phyloP scores from a whole-genome alignment of 768 basidiomycete species.

The Cystofilobasidium bisporidii region DNA sequence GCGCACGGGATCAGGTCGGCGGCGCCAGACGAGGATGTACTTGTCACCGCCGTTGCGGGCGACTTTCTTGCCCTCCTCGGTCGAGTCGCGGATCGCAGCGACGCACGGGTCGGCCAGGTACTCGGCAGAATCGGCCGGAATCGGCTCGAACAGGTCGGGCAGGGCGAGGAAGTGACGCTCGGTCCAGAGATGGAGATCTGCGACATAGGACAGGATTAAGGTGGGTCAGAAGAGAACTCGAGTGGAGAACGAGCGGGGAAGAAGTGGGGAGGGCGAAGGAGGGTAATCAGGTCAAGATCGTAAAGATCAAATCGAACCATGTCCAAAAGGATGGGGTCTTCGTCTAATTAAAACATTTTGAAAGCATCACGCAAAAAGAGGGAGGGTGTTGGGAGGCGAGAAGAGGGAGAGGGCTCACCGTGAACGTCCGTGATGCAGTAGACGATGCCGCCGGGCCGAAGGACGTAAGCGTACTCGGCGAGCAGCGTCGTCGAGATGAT shows the following conservation, averaged over 20 bases:
- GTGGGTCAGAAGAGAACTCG: neutral
- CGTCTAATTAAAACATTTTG: constrained; percentile 13
- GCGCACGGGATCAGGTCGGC: constrained; percentile 17
- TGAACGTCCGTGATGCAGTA: constrained; percentile 97
- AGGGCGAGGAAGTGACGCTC: constrained; percentile 72
- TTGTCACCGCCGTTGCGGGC: constrained; percentile 83
- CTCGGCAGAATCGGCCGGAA: constrained; percentile 36
- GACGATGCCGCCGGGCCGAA: constrained; percentile 84
- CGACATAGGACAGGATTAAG: neutral
- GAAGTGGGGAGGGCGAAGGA: neutral
- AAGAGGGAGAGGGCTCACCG: constrained; percentile 32
- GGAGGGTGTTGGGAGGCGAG: neutral
- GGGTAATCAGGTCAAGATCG: constrained; percentile 5
- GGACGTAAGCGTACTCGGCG: constrained; percentile 91
- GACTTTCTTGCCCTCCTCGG: constrained; percentile 96
- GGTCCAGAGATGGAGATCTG: constrained; percentile 92
- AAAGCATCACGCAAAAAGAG: neutral
- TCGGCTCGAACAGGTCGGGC: constrained; percentile 67
- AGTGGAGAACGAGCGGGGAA: neutral
- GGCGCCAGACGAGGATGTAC: constrained; percentile 49
- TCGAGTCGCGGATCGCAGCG: constrained; percentile 38
- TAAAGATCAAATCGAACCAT: neutral
- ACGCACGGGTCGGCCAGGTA: constrained; percentile 22
- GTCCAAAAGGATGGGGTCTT: constrained; percentile 12
- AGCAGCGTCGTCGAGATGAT: constrained; percentile 96